Conservation (phyloP, 371 early-diverging fungal genomes). For the Syncephalastrum sp. region DNA sequence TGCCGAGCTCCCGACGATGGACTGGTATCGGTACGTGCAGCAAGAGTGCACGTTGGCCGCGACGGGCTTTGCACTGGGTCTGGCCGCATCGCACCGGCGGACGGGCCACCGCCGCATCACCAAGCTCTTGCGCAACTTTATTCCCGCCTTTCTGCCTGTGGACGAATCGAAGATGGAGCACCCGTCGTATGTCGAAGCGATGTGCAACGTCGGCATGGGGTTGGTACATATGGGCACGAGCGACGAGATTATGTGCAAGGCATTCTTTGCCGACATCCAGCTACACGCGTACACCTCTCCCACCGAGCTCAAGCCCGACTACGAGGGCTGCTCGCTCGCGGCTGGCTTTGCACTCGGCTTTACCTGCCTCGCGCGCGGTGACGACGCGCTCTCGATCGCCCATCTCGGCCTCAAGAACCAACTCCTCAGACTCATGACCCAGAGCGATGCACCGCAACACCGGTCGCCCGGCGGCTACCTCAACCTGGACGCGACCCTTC, state of each 20-base stretch:
- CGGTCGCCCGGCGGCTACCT: background rate
- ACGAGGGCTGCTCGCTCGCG: conserved; percentile 61
- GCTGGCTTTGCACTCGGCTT: conserved; percentile 86
- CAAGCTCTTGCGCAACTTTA: conserved; percentile 69
- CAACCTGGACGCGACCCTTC: conserved; percentile 53
- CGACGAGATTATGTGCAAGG: conserved; percentile 65
- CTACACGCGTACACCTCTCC: conserved; percentile 31
- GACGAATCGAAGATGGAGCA: conserved; percentile 54
- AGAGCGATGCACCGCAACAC: background rate
- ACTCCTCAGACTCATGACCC: conserved; percentile 52
- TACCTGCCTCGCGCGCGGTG: conserved; percentile 71
- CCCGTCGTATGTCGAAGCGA: conserved; percentile 57
- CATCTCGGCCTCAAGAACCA: conserved; percentile 63
- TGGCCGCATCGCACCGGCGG: conserved; percentile 69
- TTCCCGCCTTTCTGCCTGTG: conserved; percentile 52
- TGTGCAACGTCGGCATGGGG: conserved; percentile 75
- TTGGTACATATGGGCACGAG: conserved; percentile 68
- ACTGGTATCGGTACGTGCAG: conserved; percentile 65
- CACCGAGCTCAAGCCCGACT: conserved; percentile 29
- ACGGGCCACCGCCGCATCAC: conserved; percentile 62
- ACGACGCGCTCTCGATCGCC: conserved; percentile 44
- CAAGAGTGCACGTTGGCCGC: conserved; percentile 63
- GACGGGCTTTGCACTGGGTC: conserved; percentile 76
- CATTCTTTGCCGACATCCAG: conserved; percentile 71
- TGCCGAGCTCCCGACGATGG: conserved; percentile 55